These are phyloP conservation scores for Yamadazyma conglobata DNA, from an alignment of 1,139 yeast genomes.

Conservation along the genomic window DNA sequence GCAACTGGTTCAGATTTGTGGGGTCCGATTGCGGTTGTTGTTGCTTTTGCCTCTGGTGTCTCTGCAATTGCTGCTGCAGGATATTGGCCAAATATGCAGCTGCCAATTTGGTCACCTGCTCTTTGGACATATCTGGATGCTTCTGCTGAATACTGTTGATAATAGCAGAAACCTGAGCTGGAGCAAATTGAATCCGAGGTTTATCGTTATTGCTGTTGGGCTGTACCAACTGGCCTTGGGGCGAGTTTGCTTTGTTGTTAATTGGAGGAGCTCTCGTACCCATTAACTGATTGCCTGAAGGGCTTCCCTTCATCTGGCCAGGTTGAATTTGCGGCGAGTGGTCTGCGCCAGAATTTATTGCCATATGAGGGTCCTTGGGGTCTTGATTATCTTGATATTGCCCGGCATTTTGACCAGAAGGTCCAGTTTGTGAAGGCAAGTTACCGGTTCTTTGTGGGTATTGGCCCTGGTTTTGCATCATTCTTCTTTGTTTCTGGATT, in stretches of 20 bases:
- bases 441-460: slow-evolving; percentile 13
- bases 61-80: slow-evolving; percentile 48
- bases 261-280: slow-evolving; percentile 16
- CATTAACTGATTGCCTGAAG: slow-evolving; percentile 11
- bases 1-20: slow-evolving; percentile 45
- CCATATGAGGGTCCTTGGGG: no score
- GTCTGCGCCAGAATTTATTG: no score
- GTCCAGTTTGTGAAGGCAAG: not conserved
- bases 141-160: slow-evolving; percentile 66
- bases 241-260: slow-evolving; percentile 4
- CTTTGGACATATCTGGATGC: slow-evolving; percentile 65
- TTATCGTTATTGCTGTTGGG: slow-evolving; percentile 20
- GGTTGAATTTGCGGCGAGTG: slow-evolving; percentile 5
- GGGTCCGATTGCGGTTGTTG: slow-evolving; percentile 11
- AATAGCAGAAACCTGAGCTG: slow-evolving; percentile 67
- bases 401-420: no score
- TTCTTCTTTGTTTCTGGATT: slow-evolving; percentile 48
- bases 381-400: not conserved
- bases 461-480: slow-evolving; percentile 43
- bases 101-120: slow-evolving; percentile 70
- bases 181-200: slow-evolving; percentile 46
- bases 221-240: slow-evolving; percentile 13
- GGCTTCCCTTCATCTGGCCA: slow-evolving; percentile 5
- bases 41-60: slow-evolving; percentile 28
- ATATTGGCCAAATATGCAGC: slow-evolving; percentile 64